phyloP scores from a whole-genome alignment of 202 grass and related monocot genomes.

The Dendrocalamus latiflorus region DNA sequence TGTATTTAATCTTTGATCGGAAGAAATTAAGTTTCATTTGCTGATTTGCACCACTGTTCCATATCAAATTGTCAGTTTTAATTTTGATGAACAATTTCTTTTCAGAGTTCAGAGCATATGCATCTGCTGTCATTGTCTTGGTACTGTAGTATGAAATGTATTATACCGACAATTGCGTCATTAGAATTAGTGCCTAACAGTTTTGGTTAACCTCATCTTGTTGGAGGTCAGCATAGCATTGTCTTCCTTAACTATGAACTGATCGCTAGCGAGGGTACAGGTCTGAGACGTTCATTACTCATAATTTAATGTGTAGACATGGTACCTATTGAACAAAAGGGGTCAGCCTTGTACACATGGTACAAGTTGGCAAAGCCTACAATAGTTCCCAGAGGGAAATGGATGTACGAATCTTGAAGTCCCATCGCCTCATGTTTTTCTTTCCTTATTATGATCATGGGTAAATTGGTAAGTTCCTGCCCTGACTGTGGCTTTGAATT shows the following conservation, averaged over 20 bases:
- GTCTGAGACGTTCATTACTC: background rate
- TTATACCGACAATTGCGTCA: background rate
- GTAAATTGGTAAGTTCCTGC: background rate
- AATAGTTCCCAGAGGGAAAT: background rate
- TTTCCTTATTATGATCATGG: background rate
- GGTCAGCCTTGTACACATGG: background rate
- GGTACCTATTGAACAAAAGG: background rate
- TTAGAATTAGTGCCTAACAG: background rate
- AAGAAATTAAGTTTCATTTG: constrained; percentile 17
- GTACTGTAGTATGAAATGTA: background rate
- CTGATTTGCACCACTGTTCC: background rate
- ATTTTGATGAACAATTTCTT: too few relatives aligned
- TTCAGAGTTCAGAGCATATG: too few relatives aligned
- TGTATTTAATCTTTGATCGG: constrained; percentile 30
- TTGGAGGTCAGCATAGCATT: background rate
- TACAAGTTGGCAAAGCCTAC: background rate
- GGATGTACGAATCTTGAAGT: background rate
- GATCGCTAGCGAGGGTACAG: background rate
- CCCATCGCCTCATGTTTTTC: background rate
- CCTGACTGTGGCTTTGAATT: background rate
- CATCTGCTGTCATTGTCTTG: background rate
- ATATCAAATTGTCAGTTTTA: too few relatives aligned
- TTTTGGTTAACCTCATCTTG: background rate
- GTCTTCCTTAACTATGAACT: background rate
- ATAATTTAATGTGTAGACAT: constrained; percentile 13